Evolutionary conservation across 2,329 filamentous ascomycete genomes (phyloP).

Genomic region (Paraconiothyrium sp.): DNA sequence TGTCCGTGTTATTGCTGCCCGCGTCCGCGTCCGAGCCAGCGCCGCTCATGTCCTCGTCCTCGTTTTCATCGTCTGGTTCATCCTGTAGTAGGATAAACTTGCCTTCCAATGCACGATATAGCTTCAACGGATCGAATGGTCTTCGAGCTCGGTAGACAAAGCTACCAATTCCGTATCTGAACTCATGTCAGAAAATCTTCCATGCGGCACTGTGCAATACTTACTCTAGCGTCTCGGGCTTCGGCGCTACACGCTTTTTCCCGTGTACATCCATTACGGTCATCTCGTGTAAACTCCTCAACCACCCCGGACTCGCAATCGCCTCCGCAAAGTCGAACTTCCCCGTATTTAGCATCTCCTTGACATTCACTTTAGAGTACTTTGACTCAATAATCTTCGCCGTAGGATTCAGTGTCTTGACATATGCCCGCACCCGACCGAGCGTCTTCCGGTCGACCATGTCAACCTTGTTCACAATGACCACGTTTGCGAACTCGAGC

Average conservation of each 20-base stretch:
- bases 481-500: constrained; percentile 79
- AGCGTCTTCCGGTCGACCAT: constrained; percentile 62
- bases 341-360: constrained; percentile 71
- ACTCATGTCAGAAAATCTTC: background rate
- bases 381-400: constrained; percentile 71
- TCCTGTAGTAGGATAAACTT: constrained; percentile 56
- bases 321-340: constrained; percentile 72
- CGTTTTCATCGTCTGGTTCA: constrained; percentile 45
- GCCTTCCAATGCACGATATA: constrained; percentile 54
- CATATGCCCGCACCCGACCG: constrained; percentile 60
- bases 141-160: constrained; percentile 71
- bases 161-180: constrained; percentile 72
- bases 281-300: constrained; percentile 75
- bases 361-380: constrained; percentile 68
- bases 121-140: constrained; percentile 53
- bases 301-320: constrained; percentile 73
- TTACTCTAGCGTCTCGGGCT: constrained; percentile 75
- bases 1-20: constrained; percentile 8
- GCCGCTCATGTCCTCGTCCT: constrained; percentile 29
- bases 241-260: constrained; percentile 67
- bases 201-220: constrained; percentile 22
- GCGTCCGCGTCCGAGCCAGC: constrained; percentile 25
- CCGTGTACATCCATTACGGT: constrained; percentile 66
- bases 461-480: constrained; percentile 76
- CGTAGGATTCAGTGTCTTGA: constrained; percentile 71